Evolutionary conservation across 2,329 filamentous ascomycete genomes (phyloP), one percentile per base, ranked within the genome.

Genomic region (Thelonectria discophora): DNA sequence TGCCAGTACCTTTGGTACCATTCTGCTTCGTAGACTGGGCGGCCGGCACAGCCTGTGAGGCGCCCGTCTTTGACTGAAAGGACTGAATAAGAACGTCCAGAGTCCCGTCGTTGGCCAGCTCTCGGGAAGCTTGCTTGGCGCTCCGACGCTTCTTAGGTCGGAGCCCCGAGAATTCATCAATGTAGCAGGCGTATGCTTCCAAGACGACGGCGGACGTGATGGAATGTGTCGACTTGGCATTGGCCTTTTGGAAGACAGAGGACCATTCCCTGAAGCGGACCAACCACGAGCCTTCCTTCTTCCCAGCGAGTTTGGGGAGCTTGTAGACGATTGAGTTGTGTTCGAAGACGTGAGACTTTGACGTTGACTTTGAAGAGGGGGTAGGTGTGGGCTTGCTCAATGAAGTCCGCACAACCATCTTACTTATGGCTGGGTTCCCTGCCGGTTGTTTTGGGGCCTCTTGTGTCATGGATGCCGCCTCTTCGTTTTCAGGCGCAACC

Each of bases 251-350:
- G 39, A 79, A 76, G 5, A 70, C 67, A 13, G 69, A 68, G 27
- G 70, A 65, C 77, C 77, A 79, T 52, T 74, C 73, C 50, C 73
- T 70, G 56, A 78, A 74, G 50, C 76, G 67, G n/a, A 65, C 64
- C n/a, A 65, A 61, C 77, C 77, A 79, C 4, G 75, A 73, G 10
- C 74, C 74, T 13, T 72, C 66, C 21, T 68, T 68, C 46, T 68
- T 72, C 9, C 69, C 54, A 5, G 70, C 39, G 39, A 76, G 66
- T 8, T 60, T 64, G 6, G 76, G 76, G 9, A 78, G 62, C 39
- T 65, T 67, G 48, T 76, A 72, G 27, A 60, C 61, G 32, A 63
- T 17, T 11, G 64, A 61, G 34, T 63, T 65, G n/a, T 61, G 46
- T 12, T 55, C 58, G 55, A 67, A 77, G 3, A 65, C 45, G 2